A percentile compares a stretch with the other conserved stretches of the same genome.
phyloP scores from a whole-genome alignment of 2,329 filamentous ascomycete genomes.

The Pseudocercospora pini-densiflorae region DNA sequence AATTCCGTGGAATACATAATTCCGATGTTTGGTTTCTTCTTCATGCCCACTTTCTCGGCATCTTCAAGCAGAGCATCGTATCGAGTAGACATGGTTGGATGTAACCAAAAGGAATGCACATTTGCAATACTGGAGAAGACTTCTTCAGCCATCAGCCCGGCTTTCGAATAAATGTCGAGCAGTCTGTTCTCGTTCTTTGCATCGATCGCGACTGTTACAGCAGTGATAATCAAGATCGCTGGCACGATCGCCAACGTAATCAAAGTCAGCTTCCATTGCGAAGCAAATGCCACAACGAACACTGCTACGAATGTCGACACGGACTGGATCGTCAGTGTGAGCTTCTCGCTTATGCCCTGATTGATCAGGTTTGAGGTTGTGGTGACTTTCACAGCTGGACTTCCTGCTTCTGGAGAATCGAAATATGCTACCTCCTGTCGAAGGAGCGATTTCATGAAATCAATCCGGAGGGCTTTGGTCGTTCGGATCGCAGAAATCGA shows the following conservation, averaged over 20 bases:
- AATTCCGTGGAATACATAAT: constrained; percentile 48
- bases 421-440: constrained; percentile 69
- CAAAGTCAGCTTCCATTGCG: constrained; percentile 50
- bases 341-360: constrained; percentile 46
- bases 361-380: constrained; percentile 42
- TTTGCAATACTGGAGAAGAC: constrained; percentile 51
- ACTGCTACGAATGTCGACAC: constrained; percentile 44
- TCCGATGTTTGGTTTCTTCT: constrained; percentile 48
- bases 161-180: constrained; percentile 44
- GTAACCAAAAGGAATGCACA: constrained; percentile 54
- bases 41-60: constrained; percentile 50
- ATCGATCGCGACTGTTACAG: constrained; percentile 41
- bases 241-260: constrained; percentile 55
- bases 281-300: constrained; percentile 46
- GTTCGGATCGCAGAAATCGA: constrained; percentile 58
- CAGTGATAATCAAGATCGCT: constrained; percentile 42
- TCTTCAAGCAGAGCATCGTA: constrained; percentile 50
- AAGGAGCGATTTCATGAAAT: constrained; percentile 69
- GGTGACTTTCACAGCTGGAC: constrained; percentile 35
- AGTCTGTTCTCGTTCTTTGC: constrained; percentile 42
- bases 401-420: constrained; percentile 59
- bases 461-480: constrained; percentile 57
- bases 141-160: constrained; percentile 54
- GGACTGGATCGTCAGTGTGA: constrained; percentile 38
- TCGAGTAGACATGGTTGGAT: constrained; percentile 45